A percentile compares a stretch with the other conserved stretches of the same genome.
Conservation (phyloP, 768 basidiomycete genomes). For the Clavaria fumosa region DNA sequence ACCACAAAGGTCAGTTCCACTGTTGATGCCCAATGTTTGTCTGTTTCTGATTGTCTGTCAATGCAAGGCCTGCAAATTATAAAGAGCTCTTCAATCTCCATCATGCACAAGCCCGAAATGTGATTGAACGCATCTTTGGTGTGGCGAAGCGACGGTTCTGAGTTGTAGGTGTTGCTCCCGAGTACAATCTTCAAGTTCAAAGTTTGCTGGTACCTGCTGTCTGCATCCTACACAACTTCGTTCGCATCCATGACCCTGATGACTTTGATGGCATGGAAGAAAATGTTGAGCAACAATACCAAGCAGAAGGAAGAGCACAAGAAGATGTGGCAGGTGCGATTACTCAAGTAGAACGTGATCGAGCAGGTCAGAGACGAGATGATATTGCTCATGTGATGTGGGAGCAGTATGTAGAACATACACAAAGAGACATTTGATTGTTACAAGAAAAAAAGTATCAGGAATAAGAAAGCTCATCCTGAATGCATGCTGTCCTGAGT, state of each 20-base stretch:
- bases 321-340: too few species aligned
- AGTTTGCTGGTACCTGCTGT: conserved; percentile 10
- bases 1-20: conserved; percentile 2
- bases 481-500: neutral
- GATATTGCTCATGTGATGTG: too few species aligned
- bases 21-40: conserved; percentile 1
- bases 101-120: conserved; percentile 14
- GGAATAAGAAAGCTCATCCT: too few species aligned
- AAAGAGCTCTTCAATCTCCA: conserved; percentile 17
- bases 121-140: conserved; percentile 17
- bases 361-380: too few species aligned
- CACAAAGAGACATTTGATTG: too few species aligned
- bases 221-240: conserved; percentile 12
- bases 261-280: too few species aligned
- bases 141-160: conserved; percentile 11
- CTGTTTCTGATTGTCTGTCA: neutral
- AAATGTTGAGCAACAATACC: too few species aligned
- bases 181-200: conserved; percentile 11
- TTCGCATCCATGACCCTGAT: conserved; percentile 9
- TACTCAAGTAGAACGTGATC: too few species aligned
- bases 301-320: too few species aligned
- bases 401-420: too few species aligned
- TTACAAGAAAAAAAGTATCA: too few species aligned
- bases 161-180: conserved; percentile 7
- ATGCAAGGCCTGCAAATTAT: conserved; percentile 11